phyloP scores from a whole-genome alignment of 306 rosid genomes.

The Vigna nakashimae region DNA sequence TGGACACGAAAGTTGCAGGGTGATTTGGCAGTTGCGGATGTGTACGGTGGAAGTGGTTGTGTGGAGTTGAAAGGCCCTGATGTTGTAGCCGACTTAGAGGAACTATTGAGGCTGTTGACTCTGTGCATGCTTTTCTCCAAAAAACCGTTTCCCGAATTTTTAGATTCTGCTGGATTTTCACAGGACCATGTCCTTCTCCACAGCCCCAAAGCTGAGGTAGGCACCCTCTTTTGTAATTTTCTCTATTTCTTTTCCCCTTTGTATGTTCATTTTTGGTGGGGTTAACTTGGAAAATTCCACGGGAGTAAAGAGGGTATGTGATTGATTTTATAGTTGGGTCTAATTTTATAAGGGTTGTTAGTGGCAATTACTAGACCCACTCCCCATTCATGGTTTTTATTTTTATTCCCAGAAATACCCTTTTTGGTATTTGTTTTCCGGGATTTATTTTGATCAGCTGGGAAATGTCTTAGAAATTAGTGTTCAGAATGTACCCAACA shows the following conservation, averaged over 20 bases:
- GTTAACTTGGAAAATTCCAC: not conserved
- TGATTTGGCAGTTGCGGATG: slow-evolving; percentile 71
- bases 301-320: not conserved
- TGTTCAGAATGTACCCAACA: no score
- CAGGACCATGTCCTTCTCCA: slow-evolving; percentile 75
- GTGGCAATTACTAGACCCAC: not conserved
- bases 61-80: slow-evolving; percentile 63
- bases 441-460: no score
- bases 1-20: slow-evolving; percentile 55
- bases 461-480: no score
- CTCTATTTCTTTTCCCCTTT: not conserved
- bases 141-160: slow-evolving; percentile 74
- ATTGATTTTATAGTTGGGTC: not conserved
- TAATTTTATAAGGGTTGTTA: not conserved
- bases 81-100: not conserved
- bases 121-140: slow-evolving; percentile 49
- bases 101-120: slow-evolving; percentile 6
- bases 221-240: slow-evolving; percentile 41
- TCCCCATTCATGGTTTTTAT: not conserved
- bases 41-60: slow-evolving; percentile 55
- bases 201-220: slow-evolving; percentile 85
- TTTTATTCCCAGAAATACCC: not conserved
- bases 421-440: not conserved
- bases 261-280: not conserved
- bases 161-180: slow-evolving; percentile 68